Evolutionary conservation across 352 stramenopile species (phyloP).

Genomic region (Globisporangium viniferum): DNA sequence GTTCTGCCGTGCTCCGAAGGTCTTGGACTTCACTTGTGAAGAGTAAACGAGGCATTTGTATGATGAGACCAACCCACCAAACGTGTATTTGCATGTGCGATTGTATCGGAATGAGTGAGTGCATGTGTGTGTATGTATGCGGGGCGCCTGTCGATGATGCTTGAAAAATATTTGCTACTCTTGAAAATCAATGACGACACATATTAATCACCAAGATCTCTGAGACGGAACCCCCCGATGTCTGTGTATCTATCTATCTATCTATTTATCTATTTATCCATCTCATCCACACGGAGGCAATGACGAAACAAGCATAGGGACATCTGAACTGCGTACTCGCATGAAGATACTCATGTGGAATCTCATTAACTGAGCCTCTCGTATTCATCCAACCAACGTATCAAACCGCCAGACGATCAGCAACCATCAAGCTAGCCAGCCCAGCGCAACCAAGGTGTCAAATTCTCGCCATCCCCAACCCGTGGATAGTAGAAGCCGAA

Average conservation of each 20-base stretch:
- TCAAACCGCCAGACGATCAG: too few species aligned
- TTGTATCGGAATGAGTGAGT: conserved; percentile 9
- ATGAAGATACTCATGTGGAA: conserved; percentile 87
- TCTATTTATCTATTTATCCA: background rate
- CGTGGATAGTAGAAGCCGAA: conserved; percentile 84
- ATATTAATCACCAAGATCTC: conserved; percentile 89
- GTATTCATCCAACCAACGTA: background rate
- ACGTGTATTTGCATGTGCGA: conserved; percentile 16
- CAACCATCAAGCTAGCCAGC: too few species aligned
- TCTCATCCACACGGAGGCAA: conserved; percentile 28
- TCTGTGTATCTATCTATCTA: conserved; percentile 3
- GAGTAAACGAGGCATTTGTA: conserved; percentile 91
- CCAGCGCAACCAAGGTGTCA: conserved; percentile 82
- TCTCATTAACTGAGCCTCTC: conserved; percentile 90
- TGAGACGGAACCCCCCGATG: conserved; percentile 51
- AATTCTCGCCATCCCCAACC: conserved; percentile 76
- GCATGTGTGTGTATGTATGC: background rate
- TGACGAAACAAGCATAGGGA: conserved; percentile 90
- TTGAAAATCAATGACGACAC: conserved; percentile 89
- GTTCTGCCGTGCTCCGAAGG: conserved; percentile 74
- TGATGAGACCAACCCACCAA: conserved; percentile 79
- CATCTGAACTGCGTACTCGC: conserved; percentile 60
- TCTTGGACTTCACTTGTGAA: conserved; percentile 68
- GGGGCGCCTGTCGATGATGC: conserved; percentile 66
- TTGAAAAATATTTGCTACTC: conserved; percentile 90